phyloP scores from a whole-genome alignment of 129 eudicot species.

The Flaveria bidentis region DNA sequence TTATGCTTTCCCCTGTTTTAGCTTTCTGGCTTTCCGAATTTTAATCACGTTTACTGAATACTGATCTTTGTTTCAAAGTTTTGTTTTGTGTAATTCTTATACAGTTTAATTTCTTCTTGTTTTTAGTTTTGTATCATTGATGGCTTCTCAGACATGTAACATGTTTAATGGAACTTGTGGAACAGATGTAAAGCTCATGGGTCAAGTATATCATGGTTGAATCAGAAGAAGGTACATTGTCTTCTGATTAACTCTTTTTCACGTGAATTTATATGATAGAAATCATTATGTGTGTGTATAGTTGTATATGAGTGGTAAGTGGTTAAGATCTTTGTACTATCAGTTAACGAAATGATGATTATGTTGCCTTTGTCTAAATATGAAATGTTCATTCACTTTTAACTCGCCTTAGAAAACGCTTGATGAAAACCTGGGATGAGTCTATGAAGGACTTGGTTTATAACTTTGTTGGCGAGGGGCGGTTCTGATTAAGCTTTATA shows the following conservation, averaged over 20 bases:
- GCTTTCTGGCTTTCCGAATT: not conserved
- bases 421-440: not conserved
- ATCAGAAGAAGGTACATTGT: conserved; percentile 17
- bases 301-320: conserved; percentile 4
- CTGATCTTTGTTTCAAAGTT: not conserved
- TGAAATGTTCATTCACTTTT: not conserved
- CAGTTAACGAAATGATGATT: not conserved
- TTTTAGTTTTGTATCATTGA: not conserved
- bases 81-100: not conserved
- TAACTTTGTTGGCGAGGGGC: not conserved
- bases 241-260: not conserved
- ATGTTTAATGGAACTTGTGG: not conserved
- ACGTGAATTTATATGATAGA: conserved; percentile 23
- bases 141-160: not conserved
- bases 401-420: not conserved
- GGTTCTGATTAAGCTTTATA: not conserved
- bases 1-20: not conserved
- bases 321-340: not conserved
- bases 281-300: conserved; percentile 14
- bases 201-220: conserved; percentile 23
- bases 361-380: not conserved
- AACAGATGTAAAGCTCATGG: not conserved
- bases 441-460: not conserved
- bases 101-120: conserved; percentile 3
- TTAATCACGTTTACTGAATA: not conserved